Evolutionary conservation across 306 rosid species (phyloP).

Genomic region (Prunus dulcis): DNA sequence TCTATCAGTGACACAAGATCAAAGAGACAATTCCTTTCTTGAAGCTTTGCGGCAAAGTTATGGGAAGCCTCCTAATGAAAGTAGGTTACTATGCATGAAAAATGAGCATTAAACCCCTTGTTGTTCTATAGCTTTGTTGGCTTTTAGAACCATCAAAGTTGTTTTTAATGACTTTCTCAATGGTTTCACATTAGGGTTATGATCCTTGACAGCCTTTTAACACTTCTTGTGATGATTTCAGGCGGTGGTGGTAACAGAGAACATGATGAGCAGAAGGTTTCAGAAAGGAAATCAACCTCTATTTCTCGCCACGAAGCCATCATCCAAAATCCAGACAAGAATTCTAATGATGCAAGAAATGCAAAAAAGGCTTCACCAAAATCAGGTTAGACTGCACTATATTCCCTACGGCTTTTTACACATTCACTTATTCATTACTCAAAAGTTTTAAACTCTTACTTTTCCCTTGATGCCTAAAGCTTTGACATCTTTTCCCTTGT

Average conservation of each 20-base stretch:
- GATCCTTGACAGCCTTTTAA: neutral
- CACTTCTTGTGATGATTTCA: constrained; percentile 18
- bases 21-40: constrained; percentile 45
- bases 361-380: constrained; percentile 44
- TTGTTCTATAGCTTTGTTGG: neutral
- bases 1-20: constrained; percentile 63
- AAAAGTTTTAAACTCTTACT: neutral
- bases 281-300: constrained; percentile 45
- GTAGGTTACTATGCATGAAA: constrained; percentile 34
- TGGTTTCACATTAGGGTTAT: neutral
- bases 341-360: constrained; percentile 30
- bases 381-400: constrained; percentile 37
- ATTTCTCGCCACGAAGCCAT: constrained; percentile 31
- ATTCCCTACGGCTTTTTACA: too few species aligned
- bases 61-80: constrained; percentile 46
- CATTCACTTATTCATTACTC: too few species aligned
- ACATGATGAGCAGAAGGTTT: constrained; percentile 31
- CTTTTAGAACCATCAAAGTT: too few species aligned
- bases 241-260: constrained; percentile 34
- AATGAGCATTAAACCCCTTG: neutral
- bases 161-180: too few species aligned
- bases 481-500: constrained; percentile 33
- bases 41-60: constrained; percentile 60
- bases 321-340: constrained; percentile 37
- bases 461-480: constrained; percentile 15